These are phyloP conservation scores for Alnus rubra DNA, from an alignment of 306 rosid species.

Conservation along the genomic window DNA sequence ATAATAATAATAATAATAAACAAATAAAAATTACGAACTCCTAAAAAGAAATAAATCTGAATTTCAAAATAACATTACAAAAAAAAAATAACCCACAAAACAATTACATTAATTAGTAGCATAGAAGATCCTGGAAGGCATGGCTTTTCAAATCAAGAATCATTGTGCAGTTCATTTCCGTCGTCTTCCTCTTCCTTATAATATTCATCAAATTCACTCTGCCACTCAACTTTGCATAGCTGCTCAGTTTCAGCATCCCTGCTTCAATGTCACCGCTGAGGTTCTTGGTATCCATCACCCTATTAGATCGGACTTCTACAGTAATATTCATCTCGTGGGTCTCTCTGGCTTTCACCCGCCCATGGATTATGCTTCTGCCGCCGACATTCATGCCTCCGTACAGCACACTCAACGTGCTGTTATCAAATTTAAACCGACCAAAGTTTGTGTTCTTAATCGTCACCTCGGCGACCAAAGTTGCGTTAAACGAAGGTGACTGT, in stretches of 20 bases:
- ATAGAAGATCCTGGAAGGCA: constrained; percentile 38
- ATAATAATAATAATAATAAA: no score
- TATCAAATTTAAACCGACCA: constrained; percentile 44
- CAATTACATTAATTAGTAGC: constrained; percentile 11
- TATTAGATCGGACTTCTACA: constrained; percentile 29
- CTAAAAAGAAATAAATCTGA: background rate
- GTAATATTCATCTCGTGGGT: constrained; percentile 25
- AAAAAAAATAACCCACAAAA: background rate
- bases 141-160: constrained; percentile 44
- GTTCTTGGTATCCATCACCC: constrained; percentile 13
- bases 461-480: constrained; percentile 35
- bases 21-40: no score
- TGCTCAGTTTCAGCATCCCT: constrained; percentile 47
- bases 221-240: constrained; percentile 45
- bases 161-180: constrained; percentile 49
- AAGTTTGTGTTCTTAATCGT: constrained; percentile 52
- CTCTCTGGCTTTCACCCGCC: constrained; percentile 29
- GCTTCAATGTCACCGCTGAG: constrained; percentile 32
- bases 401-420: constrained; percentile 27
- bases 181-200: constrained; percentile 32
- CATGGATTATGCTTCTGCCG: constrained; percentile 15
- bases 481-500: constrained; percentile 36
- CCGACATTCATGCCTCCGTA: constrained; percentile 36
- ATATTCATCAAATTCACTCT: constrained; percentile 40
- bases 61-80: background rate